Percentiles rank a stretch among this genome's conserved stretches.
Conservation (phyloP, 2,329 filamentous ascomycete genomes). For the Venturiaceae sp. region DNA sequence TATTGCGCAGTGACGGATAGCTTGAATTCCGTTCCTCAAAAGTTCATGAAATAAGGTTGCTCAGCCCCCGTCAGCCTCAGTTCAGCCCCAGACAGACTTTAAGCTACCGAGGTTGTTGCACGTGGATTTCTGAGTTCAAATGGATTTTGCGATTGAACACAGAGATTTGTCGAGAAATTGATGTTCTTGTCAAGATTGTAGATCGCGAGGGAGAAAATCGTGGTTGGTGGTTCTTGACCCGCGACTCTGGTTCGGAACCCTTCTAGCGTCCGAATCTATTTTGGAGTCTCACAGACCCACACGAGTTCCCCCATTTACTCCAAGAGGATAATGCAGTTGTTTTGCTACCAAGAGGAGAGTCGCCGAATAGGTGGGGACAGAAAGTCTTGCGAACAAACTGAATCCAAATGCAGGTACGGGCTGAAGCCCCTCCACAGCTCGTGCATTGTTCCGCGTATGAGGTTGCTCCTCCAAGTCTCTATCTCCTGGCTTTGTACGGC, state of each 20-base stretch:
- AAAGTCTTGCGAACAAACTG: background rate
- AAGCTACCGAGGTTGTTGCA: background rate
- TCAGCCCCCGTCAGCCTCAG: background rate
- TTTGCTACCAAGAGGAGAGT: background rate
- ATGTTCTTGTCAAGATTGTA: background rate
- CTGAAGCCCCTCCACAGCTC: background rate
- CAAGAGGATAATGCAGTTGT: background rate
- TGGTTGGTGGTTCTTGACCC: background rate
- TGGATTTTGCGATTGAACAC: too few relatives aligned
- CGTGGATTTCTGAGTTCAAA: background rate
- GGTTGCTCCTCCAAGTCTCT: background rate
- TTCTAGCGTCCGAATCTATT: background rate
- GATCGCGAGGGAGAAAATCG: background rate
- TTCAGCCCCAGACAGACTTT: background rate
- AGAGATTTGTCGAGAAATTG: too few relatives aligned
- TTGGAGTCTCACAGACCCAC: background rate
- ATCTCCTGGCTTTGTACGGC: background rate
- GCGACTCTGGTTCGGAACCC: background rate
- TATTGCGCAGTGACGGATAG: background rate
- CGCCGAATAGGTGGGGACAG: background rate
- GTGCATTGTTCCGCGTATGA: background rate
- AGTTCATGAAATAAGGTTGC: background rate
- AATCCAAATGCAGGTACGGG: background rate
- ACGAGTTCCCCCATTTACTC: background rate
- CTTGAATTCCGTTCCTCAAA: background rate